phyloP scores from a whole-genome alignment of 2,329 filamentous ascomycete species.

The Davidsoniella virescens region DNA sequence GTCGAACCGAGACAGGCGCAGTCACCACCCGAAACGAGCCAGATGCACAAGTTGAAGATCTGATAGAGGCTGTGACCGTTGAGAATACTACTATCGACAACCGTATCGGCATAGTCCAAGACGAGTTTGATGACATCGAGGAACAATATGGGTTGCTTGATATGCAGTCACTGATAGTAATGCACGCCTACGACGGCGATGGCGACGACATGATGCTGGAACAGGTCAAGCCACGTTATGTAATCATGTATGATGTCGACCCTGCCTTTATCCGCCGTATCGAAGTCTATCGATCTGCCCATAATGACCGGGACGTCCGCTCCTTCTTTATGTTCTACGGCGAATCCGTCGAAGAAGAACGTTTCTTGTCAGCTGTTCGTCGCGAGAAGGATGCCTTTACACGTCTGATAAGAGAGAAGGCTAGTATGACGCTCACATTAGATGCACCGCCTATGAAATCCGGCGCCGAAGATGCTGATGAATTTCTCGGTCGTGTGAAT shows the following conservation, averaged over 20 bases:
- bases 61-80: background rate
- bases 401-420: conserved; percentile 82
- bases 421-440: conserved; percentile 69
- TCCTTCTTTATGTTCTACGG: conserved; percentile 97
- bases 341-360: conserved; percentile 86
- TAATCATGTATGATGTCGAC: conserved; percentile 98
- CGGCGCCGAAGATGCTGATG: conserved; percentile 53
- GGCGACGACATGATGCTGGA: conserved; percentile 94
- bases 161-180: conserved; percentile 71
- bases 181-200: conserved; percentile 90
- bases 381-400: conserved; percentile 95
- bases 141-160: conserved; percentile 84
- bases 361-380: conserved; percentile 77
- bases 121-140: conserved; percentile 81
- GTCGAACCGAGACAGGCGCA: conserved; percentile 37
- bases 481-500: conserved; percentile 83
- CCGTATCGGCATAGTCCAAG: conserved; percentile 56
- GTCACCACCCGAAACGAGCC: background rate
- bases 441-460: conserved; percentile 48
- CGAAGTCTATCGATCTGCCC: conserved; percentile 90
- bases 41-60: background rate
- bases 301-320: conserved; percentile 72
- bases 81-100: conserved; percentile 43
- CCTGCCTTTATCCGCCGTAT: conserved; percentile 85
- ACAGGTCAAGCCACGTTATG: conserved; percentile 80